Evolutionary conservation across 164 flowering plant genomes (phyloP).

Genomic region (Cinnamomum micranthum): DNA sequence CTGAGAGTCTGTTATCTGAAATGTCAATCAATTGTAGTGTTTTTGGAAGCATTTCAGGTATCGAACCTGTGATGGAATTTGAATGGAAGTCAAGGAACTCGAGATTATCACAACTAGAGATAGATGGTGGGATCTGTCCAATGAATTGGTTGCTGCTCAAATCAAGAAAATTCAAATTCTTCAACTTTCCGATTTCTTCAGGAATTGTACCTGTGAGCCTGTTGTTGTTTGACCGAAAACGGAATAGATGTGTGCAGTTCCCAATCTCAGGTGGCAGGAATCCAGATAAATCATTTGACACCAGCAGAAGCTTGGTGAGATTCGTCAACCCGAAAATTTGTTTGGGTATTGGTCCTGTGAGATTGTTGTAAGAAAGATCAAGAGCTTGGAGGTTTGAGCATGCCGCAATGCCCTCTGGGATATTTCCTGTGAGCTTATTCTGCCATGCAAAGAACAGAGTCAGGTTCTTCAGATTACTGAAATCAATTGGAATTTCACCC

Average conservation of each 20-base stretch:
- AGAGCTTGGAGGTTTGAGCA: slow-evolving; percentile 77
- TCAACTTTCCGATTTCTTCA: slow-evolving; percentile 67
- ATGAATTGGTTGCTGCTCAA: slow-evolving; percentile 58
- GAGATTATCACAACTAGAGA: slow-evolving; percentile 56
- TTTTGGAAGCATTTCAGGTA: slow-evolving; percentile 56
- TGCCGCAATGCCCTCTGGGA: slow-evolving; percentile 63
- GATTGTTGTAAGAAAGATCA: slow-evolving; percentile 77
- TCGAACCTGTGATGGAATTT: slow-evolving; percentile 57
- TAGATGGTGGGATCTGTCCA: slow-evolving; percentile 63
- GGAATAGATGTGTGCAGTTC: slow-evolving; percentile 61
- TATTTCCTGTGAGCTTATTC: slow-evolving; percentile 64
- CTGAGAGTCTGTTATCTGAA: slow-evolving; percentile 74
- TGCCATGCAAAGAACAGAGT: slow-evolving; percentile 82
- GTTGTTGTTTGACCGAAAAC: slow-evolving; percentile 58
- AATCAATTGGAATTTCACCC: slow-evolving; percentile 66
- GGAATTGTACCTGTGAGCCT: slow-evolving; percentile 72
- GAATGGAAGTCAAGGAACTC: slow-evolving; percentile 82
- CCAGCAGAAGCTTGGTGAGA: slow-evolving; percentile 74
- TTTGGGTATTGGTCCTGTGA: slow-evolving; percentile 65
- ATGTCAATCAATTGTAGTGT: slow-evolving; percentile 66
- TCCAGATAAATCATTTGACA: slow-evolving; percentile 79
- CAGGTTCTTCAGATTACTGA: slow-evolving; percentile 60
- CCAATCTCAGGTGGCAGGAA: slow-evolving; percentile 85
- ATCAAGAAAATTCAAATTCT: slow-evolving; percentile 66
- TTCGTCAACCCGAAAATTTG: slow-evolving; percentile 59